A percentile compares a stretch with the other conserved stretches of the same genome.
Conservation (phyloP, 2,329 filamentous ascomycete genomes). For the Tolypocladium capitatum region DNA sequence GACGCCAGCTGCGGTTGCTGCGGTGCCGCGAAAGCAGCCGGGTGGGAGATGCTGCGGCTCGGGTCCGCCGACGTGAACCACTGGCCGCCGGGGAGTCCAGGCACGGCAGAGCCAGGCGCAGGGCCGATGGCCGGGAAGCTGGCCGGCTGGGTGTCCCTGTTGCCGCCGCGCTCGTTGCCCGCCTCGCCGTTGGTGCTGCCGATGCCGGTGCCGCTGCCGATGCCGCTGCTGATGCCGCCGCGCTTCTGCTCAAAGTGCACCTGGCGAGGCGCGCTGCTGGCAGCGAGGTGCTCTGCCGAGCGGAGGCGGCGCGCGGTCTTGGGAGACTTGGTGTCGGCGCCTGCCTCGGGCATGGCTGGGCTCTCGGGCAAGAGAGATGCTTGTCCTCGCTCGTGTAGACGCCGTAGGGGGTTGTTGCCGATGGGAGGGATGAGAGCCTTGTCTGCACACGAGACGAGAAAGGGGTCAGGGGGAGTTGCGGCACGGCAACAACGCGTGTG, state of each 20-base stretch:
- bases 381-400: too few relatives aligned
- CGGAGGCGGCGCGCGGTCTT: conserved; percentile 16
- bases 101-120: conserved; percentile 9
- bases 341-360: conserved; percentile 14
- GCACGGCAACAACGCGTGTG: neutral
- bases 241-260: conserved; percentile 14
- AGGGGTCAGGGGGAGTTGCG: neutral
- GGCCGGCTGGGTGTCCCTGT: conserved; percentile 8
- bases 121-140: conserved; percentile 15
- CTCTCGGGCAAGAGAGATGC: neutral
- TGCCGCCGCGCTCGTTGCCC: conserved; percentile 1
- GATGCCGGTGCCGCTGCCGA: conserved; percentile 1
- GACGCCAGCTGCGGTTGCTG: conserved; percentile 5
- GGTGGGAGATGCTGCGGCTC: conserved; percentile 12
- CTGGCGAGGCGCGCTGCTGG: conserved; percentile 12
- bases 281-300: conserved; percentile 9
- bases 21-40: neutral
- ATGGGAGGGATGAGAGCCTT: neutral
- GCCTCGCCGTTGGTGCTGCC: conserved; percentile 6
- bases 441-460: neutral
- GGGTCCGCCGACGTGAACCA: conserved; percentile 22
- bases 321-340: conserved; percentile 14
- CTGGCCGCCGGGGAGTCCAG: conserved; percentile 9
- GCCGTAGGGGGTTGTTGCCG: neutral
- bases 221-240: conserved; percentile 4